Percentiles rank a stretch among this genome's conserved stretches.
These are phyloP conservation scores for Mortierella antarctica DNA, from an alignment of 192 early-diverging fungal genomes.

Conservation along the genomic window DNA sequence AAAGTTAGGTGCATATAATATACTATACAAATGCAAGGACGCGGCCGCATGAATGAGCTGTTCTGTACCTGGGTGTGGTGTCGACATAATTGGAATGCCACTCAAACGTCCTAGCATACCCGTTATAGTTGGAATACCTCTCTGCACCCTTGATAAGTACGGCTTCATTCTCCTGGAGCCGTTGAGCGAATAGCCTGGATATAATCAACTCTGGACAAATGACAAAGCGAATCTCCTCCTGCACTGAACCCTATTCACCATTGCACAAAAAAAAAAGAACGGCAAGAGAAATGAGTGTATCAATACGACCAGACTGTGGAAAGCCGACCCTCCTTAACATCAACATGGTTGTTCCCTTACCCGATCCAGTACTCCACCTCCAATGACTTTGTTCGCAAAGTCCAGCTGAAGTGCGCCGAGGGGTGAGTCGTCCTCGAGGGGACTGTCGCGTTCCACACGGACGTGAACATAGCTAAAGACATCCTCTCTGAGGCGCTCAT, in stretches of 20 bases:
- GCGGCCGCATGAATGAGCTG: no score
- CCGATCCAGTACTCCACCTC: constrained; percentile 33
- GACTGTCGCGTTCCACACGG: constrained; percentile 21
- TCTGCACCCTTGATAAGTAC: constrained; percentile 47
- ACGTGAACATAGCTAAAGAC: constrained; percentile 15
- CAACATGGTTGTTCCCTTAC: constrained; percentile 1
- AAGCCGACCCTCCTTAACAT: no score
- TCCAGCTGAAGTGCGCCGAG: constrained; percentile 32
- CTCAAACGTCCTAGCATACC: constrained; percentile 40
- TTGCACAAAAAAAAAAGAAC: not conserved
- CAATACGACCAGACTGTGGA: no score
- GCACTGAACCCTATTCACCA: constrained; percentile 31
- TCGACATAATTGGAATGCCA: constrained; percentile 46
- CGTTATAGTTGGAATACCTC: constrained; percentile 46
- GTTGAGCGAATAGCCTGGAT: constrained; percentile 35
- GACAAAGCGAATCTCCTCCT: constrained; percentile 47
- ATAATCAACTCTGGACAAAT: constrained; percentile 48
- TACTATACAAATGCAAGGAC: no score
- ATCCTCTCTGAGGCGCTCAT: constrained; percentile 4
- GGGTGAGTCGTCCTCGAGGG: constrained; percentile 45
- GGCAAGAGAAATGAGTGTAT: not conserved
- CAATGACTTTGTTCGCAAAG: constrained; percentile 49
- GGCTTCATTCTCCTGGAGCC: constrained; percentile 31
- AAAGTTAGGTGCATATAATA: not conserved
- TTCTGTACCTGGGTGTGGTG: constrained; percentile 25